These are phyloP conservation scores for Talaromyces marneffei DNA, from an alignment of 2,329 filamentous ascomycete genomes.

Conservation along the genomic window DNA sequence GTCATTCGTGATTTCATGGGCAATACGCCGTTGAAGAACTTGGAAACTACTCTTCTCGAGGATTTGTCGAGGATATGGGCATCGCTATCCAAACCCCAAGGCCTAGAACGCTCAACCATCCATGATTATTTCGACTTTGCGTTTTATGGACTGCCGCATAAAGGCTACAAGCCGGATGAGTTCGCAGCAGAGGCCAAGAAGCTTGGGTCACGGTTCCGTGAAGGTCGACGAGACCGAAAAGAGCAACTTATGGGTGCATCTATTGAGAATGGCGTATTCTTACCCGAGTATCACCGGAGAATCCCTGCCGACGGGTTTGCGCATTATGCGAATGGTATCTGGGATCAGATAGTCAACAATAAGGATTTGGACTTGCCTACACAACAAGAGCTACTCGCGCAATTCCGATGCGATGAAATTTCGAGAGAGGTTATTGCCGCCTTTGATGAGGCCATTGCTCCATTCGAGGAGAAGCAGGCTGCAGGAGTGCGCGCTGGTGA, in stretches of 20 bases:
- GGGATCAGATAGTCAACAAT: constrained; percentile 98
- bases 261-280: constrained; percentile 73
- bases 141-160: constrained; percentile 92
- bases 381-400: constrained; percentile 91
- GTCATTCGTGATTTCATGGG: constrained; percentile 97
- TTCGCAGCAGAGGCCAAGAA: constrained; percentile 76
- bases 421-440: constrained; percentile 75
- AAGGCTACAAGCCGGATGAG: constrained; percentile 89
- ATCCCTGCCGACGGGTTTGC: constrained; percentile 98
- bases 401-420: constrained; percentile 97
- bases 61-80: constrained; percentile 91
- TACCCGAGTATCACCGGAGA: constrained; percentile 89
- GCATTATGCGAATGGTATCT: constrained; percentile 85
- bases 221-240: constrained; percentile 68
- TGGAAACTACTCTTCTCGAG: constrained; percentile 83
- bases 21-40: constrained; percentile 80
- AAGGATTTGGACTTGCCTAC: constrained; percentile 96
- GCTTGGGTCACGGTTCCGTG: constrained; percentile 73
- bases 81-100: constrained; percentile 82
- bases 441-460: constrained; percentile 76
- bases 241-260: constrained; percentile 47
- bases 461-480: constrained; percentile 79
- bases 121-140: constrained; percentile 99
- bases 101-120: constrained; percentile 81
- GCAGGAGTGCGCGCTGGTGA: constrained; percentile 68